phyloP scores from a whole-genome alignment of 768 basidiomycete species.

The Serendipita vermifera region DNA sequence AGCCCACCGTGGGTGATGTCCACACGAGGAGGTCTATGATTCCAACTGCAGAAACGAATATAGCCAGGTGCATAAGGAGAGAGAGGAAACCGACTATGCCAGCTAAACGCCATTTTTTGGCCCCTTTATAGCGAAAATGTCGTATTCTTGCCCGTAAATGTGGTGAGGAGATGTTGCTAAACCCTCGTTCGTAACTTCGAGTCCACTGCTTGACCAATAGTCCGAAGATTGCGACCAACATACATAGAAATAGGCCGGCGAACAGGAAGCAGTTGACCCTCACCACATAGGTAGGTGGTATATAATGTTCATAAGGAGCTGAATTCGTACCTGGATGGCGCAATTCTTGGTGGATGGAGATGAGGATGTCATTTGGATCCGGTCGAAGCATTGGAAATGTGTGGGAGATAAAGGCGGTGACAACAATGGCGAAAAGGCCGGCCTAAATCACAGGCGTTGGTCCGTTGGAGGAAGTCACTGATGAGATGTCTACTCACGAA shows the following conservation, averaged over 20 bases:
- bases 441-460: neutral
- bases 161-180: neutral
- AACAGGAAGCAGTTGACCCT: slow-evolving; percentile 4
- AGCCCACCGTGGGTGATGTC: neutral
- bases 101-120: neutral
- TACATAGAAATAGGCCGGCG: slow-evolving; percentile 9
- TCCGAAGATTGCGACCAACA: neutral
- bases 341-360: neutral
- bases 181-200: neutral
- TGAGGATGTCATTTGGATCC: slow-evolving; percentile 7
- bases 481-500: neutral
- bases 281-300: neutral
- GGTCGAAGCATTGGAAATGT: slow-evolving; percentile 16
- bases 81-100: neutral
- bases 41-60: neutral
- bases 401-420: slow-evolving; percentile 19
- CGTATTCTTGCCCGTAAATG: neutral
- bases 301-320: neutral
- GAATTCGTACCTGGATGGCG: neutral
- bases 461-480: neutral
- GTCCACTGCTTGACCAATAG: slow-evolving; percentile 10
- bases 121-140: neutral
- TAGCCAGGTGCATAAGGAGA: slow-evolving; percentile 1
- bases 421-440: slow-evolving; percentile 4
- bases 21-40: neutral